Evolutionary conservation across 192 early-diverging fungal genomes (phyloP).

Genomic region (Ramicandelaber brevisporus): DNA sequence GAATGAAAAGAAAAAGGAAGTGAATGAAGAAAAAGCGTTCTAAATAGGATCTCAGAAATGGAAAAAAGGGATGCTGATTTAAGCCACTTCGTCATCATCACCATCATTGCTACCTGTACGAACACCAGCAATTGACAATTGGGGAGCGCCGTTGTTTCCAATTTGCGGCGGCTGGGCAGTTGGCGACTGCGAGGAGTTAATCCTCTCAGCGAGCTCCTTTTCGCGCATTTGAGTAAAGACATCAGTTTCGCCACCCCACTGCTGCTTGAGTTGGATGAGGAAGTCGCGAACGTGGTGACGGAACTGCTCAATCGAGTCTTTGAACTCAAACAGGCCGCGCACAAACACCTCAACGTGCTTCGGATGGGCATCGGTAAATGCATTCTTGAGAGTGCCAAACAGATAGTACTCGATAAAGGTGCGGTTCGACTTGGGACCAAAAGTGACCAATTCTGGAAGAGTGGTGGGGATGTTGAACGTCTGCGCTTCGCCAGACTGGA

Average conservation of each 20-base stretch:
- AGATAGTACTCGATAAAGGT: conserved; percentile 67
- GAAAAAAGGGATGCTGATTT: too few relatives aligned
- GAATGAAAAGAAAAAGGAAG: too few relatives aligned
- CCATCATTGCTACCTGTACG: too few relatives aligned
- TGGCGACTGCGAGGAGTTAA: too few relatives aligned
- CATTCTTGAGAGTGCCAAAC: conserved; percentile 48
- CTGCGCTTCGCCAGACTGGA: too few relatives aligned
- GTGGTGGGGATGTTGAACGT: too few relatives aligned
- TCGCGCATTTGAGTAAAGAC: conserved; percentile 82
- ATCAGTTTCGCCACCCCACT: conserved; percentile 63
- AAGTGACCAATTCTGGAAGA: conserved; percentile 36
- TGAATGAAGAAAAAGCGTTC: too few relatives aligned
- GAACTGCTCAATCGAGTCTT: conserved; percentile 62
- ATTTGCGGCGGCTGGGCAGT: too few relatives aligned
- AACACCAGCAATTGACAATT: too few relatives aligned
- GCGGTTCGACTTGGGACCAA: conserved; percentile 62
- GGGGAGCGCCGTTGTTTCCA: too few relatives aligned
- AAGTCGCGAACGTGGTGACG: conserved; percentile 90
- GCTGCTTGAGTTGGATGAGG: conserved; percentile 81
- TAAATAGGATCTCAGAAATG: too few relatives aligned
- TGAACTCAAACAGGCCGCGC: conserved; percentile 57
- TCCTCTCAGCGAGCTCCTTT: conserved; percentile 48
- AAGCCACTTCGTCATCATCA: too few relatives aligned
- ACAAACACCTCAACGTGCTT: conserved; percentile 71
- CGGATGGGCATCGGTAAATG: conserved; percentile 80